Percentiles rank a stretch among this genome's conserved stretches.
Evolutionary conservation across 1,284 basidiomycete species (phyloP).

Genomic region (Leccinum holopus): DNA sequence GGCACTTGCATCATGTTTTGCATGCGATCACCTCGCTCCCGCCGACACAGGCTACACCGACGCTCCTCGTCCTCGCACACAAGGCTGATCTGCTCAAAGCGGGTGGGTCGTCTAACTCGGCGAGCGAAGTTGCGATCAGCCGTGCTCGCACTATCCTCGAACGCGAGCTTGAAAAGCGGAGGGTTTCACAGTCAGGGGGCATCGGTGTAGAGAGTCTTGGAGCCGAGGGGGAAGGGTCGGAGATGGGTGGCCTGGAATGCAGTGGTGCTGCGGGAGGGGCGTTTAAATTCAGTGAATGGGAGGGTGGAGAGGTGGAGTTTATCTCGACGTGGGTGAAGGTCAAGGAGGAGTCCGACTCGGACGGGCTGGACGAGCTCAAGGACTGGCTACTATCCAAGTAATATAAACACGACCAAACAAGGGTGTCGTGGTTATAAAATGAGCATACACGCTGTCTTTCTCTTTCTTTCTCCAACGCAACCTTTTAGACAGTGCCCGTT

Average conservation of each 20-base stretch:
- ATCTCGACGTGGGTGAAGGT: conserved; percentile 55
- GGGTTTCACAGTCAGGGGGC: conserved; percentile 57
- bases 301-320: conserved; percentile 71
- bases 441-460: neutral
- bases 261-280: conserved; percentile 43
- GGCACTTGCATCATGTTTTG: conserved; percentile 69
- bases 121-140: conserved; percentile 56
- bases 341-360: conserved; percentile 28
- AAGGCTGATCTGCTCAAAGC: conserved; percentile 68
- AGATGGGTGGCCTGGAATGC: conserved; percentile 66
- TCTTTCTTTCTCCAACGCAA: conserved; percentile 43
- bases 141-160: conserved; percentile 75
- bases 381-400: conserved; percentile 54
- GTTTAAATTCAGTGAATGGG: conserved; percentile 76
- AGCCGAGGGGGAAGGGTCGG: conserved; percentile 54
- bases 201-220: conserved; percentile 72
- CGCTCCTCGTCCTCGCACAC: conserved; percentile 67
- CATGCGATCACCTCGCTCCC: conserved; percentile 69
- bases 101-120: conserved; percentile 43
- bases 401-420: conserved; percentile 34
- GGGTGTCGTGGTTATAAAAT: conserved; percentile 12
- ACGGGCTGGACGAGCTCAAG: conserved; percentile 46
- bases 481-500: conserved; percentile 78
- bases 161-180: conserved; percentile 75
- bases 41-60: conserved; percentile 59